A percentile compares a stretch with the other conserved stretches of the same genome.
phyloP scores from a whole-genome alignment of 2,329 filamentous ascomycete species.

The Onygena corvina region DNA sequence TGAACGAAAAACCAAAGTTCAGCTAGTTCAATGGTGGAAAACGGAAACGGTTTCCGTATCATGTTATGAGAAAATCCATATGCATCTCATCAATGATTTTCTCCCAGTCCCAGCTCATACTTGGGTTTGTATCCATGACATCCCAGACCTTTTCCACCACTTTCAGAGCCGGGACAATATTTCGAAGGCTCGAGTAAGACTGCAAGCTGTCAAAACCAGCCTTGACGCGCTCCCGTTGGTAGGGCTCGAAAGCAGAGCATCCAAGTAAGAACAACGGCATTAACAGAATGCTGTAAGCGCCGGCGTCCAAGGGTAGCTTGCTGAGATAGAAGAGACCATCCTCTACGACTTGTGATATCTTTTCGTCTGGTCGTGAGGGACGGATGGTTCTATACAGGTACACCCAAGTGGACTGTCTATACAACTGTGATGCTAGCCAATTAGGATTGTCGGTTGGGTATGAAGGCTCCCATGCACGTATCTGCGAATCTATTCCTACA shows the following conservation, averaged over 20 bases:
- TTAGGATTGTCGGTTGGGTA: constrained; percentile 42
- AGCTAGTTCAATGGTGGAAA: not conserved
- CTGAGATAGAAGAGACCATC: constrained; percentile 47
- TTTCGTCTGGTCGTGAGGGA: constrained; percentile 43
- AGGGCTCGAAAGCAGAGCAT: constrained; percentile 46
- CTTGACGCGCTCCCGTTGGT: constrained; percentile 45
- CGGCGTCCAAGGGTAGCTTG: constrained; percentile 42
- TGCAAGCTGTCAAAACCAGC: constrained; percentile 44
- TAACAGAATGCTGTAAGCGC: constrained; percentile 47
- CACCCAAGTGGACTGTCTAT: constrained; percentile 52
- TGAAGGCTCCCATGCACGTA: constrained; percentile 60
- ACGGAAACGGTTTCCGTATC: constrained; percentile 16
- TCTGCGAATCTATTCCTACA: constrained; percentile 60
- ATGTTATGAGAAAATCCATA: constrained; percentile 52
- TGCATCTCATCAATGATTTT: constrained; percentile 46
- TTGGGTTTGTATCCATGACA: constrained; percentile 46
- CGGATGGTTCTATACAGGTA: constrained; percentile 52
- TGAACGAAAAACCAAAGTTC: too few species aligned
- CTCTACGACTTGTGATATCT: constrained; percentile 47
- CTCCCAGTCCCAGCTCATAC: constrained; percentile 53
- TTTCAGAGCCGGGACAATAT: constrained; percentile 45
- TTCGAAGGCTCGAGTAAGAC: constrained; percentile 45
- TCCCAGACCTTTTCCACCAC: constrained; percentile 48
- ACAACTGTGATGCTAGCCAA: constrained; percentile 47
- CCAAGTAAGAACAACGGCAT: constrained; percentile 52